phyloP scores from a whole-genome alignment of 164 flowering plant species.

The Taxillus chinensis region DNA sequence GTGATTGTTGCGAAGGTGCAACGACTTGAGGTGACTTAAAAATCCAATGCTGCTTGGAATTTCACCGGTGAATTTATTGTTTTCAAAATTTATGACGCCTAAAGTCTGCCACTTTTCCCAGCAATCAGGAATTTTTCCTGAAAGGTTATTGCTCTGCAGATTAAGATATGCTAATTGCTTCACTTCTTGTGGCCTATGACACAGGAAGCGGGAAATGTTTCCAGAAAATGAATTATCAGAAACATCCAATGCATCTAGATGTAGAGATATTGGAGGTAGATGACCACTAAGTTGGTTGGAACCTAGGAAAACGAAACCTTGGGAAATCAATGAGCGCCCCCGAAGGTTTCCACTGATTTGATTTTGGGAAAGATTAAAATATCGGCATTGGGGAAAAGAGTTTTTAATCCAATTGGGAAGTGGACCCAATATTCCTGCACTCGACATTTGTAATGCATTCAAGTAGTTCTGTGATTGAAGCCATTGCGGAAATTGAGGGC shows the following conservation, averaged over 20 bases:
- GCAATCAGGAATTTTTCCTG: not conserved
- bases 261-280: too few species aligned
- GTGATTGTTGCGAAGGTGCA: not conserved
- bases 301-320: too few species aligned
- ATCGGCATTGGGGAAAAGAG: too few species aligned
- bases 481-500: not conserved
- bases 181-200: not conserved
- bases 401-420: too few species aligned
- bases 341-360: not conserved
- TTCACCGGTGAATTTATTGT: not conserved
- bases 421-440: too few species aligned
- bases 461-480: too few species aligned
- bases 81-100: not conserved
- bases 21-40: not conserved
- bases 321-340: not conserved
- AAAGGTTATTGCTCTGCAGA: slow-evolving; percentile 1
- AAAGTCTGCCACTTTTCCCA: not conserved
- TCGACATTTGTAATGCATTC: too few species aligned
- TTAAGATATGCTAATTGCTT: not conserved
- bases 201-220: not conserved
- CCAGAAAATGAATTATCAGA: not conserved
- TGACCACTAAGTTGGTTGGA: too few species aligned
- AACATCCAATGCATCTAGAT: not conserved
- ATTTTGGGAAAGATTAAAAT: too few species aligned
- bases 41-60: not conserved